Conservation (phyloP, 768 basidiomycete genomes). For the Xerocomellus amylosporus region DNA sequence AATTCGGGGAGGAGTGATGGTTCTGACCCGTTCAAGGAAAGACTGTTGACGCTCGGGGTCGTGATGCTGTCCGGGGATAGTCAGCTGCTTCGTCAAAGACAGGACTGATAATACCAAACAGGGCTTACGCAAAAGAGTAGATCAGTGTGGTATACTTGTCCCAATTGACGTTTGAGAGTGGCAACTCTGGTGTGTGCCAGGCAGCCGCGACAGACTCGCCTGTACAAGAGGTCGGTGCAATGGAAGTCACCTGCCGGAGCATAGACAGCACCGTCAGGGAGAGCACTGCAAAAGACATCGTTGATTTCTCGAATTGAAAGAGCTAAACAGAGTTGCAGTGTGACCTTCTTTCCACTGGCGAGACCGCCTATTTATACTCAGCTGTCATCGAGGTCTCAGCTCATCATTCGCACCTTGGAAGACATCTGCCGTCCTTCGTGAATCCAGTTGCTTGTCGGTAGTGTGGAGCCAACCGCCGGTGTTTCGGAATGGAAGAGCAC, state of each 20-base stretch:
- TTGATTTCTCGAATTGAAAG: not conserved
- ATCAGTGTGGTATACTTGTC: constrained; percentile 63
- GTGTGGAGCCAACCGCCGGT: not conserved
- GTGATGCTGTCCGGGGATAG: constrained; percentile 27
- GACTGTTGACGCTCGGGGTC: constrained; percentile 30
- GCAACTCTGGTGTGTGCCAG: constrained; percentile 74
- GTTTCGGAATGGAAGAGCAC: not conserved
- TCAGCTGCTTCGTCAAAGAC: not conserved
- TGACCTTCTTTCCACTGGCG: not conserved
- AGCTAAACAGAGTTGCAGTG: not conserved
- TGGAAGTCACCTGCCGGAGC: not conserved
- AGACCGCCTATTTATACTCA: constrained; percentile 6
- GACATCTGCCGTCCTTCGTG: not conserved
- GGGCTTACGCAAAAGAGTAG: constrained; percentile 65
- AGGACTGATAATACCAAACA: not conserved
- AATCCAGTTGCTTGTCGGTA: not conserved
- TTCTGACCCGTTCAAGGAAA: constrained; percentile 43
- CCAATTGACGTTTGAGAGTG: constrained; percentile 58
- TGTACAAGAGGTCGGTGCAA: not conserved
- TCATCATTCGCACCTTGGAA: not conserved
- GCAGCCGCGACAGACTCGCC: constrained; percentile 40
- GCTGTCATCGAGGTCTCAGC: not conserved
- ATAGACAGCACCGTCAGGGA: constrained; percentile 4
- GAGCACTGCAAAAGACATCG: constrained; percentile 3
- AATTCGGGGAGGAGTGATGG: constrained; percentile 53